A percentile compares a stretch with the other conserved stretches of the same genome.
Conservation (phyloP, 2,329 filamentous ascomycete species). For the Chalara sp. region DNA sequence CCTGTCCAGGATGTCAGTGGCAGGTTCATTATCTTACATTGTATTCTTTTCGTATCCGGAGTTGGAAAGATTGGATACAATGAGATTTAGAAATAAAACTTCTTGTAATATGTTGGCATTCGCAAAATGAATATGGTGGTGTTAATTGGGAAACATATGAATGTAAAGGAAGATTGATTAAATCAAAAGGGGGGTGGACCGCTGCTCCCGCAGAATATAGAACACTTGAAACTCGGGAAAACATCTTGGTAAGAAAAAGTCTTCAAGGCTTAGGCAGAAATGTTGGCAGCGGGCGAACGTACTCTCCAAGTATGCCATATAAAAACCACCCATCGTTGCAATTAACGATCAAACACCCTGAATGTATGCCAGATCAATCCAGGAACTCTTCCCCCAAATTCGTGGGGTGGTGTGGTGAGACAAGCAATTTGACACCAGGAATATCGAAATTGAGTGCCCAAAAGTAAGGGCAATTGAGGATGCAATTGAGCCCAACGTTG, state of each 20-base stretch:
- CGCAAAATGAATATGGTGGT: too few relatives aligned
- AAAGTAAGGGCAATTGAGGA: constrained; percentile 22
- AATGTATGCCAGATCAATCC: constrained; percentile 6
- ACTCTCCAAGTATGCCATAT: constrained; percentile 42
- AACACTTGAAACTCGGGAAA: too few relatives aligned
- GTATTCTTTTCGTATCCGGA: too few relatives aligned
- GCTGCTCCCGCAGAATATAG: too few relatives aligned
- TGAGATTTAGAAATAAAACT: too few relatives aligned
- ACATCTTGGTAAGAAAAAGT: constrained; percentile 12
- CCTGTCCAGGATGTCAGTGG: constrained; percentile 46
- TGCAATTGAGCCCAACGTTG: constrained; percentile 50
- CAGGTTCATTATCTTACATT: neutral
- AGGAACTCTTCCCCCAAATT: constrained; percentile 15
- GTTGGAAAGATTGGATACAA: too few relatives aligned
- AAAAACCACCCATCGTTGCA: constrained; percentile 53
- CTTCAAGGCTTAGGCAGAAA: constrained; percentile 14
- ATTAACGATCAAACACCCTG: neutral
- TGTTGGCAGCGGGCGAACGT: constrained; percentile 20
- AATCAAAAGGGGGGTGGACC: too few relatives aligned
- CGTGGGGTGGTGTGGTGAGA: constrained; percentile 17
- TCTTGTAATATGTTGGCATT: too few relatives aligned
- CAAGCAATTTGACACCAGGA: constrained; percentile 18
- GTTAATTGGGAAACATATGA: too few relatives aligned
- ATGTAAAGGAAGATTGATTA: too few relatives aligned
- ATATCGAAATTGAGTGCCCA: constrained; percentile 19